A percentile compares a stretch with the other conserved stretches of the same genome.
phyloP scores from a whole-genome alignment of 805 yeast genomes.

The Kodamaea kaohsiungensis region DNA sequence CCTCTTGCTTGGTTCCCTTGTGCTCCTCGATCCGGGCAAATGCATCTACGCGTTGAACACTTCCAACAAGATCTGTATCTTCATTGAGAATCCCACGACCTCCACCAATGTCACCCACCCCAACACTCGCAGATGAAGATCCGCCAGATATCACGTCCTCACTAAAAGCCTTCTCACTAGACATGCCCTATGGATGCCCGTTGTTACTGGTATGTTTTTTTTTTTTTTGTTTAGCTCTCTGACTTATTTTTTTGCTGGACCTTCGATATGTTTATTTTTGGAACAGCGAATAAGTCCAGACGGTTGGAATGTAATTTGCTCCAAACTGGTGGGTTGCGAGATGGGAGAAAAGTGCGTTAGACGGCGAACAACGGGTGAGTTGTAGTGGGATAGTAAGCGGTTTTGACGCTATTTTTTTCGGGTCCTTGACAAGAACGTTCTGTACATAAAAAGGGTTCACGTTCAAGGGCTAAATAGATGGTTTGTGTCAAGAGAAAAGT shows the following conservation, averaged over 20 bases:
- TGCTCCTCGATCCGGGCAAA: background rate
- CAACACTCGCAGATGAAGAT: background rate
- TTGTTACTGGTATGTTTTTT: background rate
- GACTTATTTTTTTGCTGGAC: background rate
- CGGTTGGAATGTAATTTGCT: background rate
- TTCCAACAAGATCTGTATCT: background rate
- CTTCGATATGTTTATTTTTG: conserved; percentile 1
- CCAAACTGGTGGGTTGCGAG: background rate
- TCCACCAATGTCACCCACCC: background rate
- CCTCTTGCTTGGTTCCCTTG: background rate
- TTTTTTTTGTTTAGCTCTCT: background rate
- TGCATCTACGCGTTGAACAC: background rate
- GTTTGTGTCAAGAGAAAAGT: background rate
- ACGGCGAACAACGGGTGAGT: background rate
- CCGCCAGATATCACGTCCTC: background rate
- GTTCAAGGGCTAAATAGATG: background rate
- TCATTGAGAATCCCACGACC: background rate
- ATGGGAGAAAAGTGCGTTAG: background rate
- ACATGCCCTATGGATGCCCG: background rate
- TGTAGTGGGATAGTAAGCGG: background rate
- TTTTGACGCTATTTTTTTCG: background rate
- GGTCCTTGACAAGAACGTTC: background rate
- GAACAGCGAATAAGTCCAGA: background rate
- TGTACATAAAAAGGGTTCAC: conserved; percentile 4
- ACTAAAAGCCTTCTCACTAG: background rate